Conservation (phyloP, 352 stramenopile genomes). For the Globisporangium apiculatum region DNA sequence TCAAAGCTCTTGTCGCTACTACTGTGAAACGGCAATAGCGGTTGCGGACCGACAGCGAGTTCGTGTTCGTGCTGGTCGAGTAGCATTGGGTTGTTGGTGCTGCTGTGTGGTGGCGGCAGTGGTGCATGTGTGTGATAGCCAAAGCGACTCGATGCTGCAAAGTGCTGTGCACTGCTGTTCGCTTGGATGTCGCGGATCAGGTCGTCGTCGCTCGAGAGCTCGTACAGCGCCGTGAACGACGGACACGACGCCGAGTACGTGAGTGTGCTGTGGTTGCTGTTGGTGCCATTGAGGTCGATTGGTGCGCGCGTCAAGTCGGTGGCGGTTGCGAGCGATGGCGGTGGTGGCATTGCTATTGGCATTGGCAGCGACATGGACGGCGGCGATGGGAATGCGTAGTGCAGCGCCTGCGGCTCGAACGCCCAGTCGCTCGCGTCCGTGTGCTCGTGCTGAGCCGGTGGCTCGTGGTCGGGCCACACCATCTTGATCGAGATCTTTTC, state of each 20-base stretch:
- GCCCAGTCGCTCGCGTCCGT: constrained; percentile 6
- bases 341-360: neutral
- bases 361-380: neutral
- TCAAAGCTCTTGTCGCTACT: constrained; percentile 35
- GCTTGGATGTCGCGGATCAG: constrained; percentile 31
- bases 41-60: neutral
- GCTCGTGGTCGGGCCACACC: constrained; percentile 10
- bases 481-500: neutral
- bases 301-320: constrained; percentile 3
- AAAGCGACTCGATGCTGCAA: too few species aligned
- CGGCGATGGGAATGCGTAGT: constrained; percentile 7
- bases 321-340: neutral
- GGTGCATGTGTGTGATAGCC: neutral
- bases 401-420: constrained; percentile 9
- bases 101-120: neutral
- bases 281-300: neutral
- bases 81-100: too few species aligned
- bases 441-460: neutral
- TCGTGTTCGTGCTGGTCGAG: neutral
- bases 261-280: constrained; percentile 16
- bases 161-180: neutral
- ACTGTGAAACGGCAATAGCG: neutral
- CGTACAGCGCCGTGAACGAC: constrained; percentile 62
- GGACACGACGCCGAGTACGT: constrained; percentile 71
- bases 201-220: constrained; percentile 40